phyloP scores from a whole-genome alignment of 306 rosid species.

The Elaeagnus macrophylla region DNA sequence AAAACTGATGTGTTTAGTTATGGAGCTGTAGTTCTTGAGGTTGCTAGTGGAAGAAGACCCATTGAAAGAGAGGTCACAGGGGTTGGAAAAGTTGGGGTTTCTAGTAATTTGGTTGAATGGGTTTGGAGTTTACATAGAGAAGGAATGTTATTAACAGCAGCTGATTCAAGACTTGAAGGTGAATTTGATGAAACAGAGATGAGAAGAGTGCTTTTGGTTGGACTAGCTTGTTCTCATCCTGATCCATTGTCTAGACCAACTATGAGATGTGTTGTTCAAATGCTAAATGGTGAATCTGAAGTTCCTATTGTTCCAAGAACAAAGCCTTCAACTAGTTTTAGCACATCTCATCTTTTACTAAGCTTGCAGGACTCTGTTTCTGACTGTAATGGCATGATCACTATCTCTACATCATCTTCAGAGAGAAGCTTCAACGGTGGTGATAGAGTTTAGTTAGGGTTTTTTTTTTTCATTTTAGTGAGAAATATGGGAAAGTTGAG shows the following conservation, averaged over 20 bases:
- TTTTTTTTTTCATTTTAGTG: neutral
- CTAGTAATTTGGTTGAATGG: constrained; percentile 89
- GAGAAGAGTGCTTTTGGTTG: constrained; percentile 58
- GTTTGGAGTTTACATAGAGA: constrained; percentile 85
- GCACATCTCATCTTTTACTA: constrained; percentile 60
- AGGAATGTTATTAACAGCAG: constrained; percentile 55
- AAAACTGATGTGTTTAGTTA: constrained; percentile 90
- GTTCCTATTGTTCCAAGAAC: constrained; percentile 75
- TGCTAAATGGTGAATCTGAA: constrained; percentile 79
- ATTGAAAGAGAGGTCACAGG: constrained; percentile 59
- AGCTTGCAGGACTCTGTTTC: constrained; percentile 87
- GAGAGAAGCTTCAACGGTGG: constrained; percentile 45
- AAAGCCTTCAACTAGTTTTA: constrained; percentile 55
- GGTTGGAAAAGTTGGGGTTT: constrained; percentile 42
- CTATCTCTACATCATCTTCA: constrained; percentile 64
- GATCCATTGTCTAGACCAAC: constrained; percentile 67
- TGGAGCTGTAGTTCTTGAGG: constrained; percentile 94
- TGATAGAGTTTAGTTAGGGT: constrained; percentile 38
- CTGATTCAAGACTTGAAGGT: constrained; percentile 48
- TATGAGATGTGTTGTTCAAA: constrained; percentile 79
- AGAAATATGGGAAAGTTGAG: too few relatives aligned
- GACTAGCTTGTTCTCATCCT: constrained; percentile 82
- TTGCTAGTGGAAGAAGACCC: constrained; percentile 83
- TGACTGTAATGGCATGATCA: constrained; percentile 66
- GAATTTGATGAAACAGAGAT: constrained; percentile 67